A percentile compares a stretch with the other conserved stretches of the same genome.
These are phyloP conservation scores for Ustilago crameri DNA, from an alignment of 1,284 basidiomycete genomes.

Conservation along the genomic window DNA sequence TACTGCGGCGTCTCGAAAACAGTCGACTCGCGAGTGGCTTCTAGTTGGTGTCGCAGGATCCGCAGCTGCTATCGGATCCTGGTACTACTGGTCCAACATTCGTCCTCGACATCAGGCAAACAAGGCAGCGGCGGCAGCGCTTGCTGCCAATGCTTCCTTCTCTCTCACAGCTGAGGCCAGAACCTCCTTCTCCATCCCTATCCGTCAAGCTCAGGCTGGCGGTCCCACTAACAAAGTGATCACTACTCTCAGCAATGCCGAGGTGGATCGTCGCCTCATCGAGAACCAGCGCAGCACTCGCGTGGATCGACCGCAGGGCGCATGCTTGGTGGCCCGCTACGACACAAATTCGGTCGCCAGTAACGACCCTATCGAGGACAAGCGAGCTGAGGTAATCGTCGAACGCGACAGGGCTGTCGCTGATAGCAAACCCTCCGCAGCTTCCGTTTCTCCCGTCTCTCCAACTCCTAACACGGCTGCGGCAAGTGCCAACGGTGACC, in stretches of 20 bases:
- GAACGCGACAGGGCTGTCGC: slow-evolving; percentile 60
- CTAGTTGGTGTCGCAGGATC: slow-evolving; percentile 64
- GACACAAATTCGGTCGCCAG: slow-evolving; percentile 65
- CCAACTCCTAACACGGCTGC: slow-evolving; percentile 27
- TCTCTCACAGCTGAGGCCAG: slow-evolving; percentile 44
- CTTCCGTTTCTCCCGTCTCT: slow-evolving; percentile 15
- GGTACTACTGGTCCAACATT: slow-evolving; percentile 65
- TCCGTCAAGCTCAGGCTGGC: slow-evolving; percentile 44
- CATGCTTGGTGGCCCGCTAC: slow-evolving; percentile 63
- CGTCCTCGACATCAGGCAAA: slow-evolving; percentile 42
- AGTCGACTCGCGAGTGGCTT: slow-evolving; percentile 63
- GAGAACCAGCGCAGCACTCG: slow-evolving; percentile 60
- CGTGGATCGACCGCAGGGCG: slow-evolving; percentile 58
- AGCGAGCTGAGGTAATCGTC: slow-evolving; percentile 65
- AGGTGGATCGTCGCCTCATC: slow-evolving; percentile 61
- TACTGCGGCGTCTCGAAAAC: slow-evolving; percentile 51
- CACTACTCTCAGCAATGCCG: slow-evolving; percentile 54
- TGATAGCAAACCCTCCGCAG: slow-evolving; percentile 21
- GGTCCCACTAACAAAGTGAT: slow-evolving; percentile 58
- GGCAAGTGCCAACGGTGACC: slow-evolving; percentile 50
- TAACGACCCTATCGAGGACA: slow-evolving; percentile 66
- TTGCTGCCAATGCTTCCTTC: slow-evolving; percentile 47
- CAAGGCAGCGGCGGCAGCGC: slow-evolving; percentile 31
- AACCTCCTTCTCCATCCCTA: slow-evolving; percentile 61
- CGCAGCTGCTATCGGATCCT: slow-evolving; percentile 62